Evolutionary conservation across 495 filamentous ascomycete genomes (phyloP), one percentile per base, ranked within the genome.

Genomic region (Talaromyces thailandensis): DNA sequence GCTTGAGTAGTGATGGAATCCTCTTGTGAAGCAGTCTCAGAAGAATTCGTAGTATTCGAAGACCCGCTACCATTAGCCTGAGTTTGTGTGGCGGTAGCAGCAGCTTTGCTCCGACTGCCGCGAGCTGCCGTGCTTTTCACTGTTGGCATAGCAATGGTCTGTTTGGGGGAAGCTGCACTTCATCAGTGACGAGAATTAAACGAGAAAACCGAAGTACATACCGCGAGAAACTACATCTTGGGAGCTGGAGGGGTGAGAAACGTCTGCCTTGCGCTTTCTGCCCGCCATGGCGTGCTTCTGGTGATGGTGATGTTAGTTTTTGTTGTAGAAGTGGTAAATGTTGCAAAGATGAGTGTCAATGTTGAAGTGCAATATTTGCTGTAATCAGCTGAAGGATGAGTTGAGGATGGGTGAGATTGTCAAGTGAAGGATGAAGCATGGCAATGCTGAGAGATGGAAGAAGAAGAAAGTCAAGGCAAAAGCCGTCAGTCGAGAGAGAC

Each of bases 231-330:
- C 59, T 2, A 16, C 43, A 9, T 40, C n/a, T 60, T 24, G 25
- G 18, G 59, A 50, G 45, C 25, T 52, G 18, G 59, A 51, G 43
- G 18, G 52, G 43, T 40, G 24, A 31, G 56, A 32, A 18, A 37
- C 37, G 18, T 48, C 55, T 26, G 55, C 52, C 37, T 58, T 63
- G 11, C 62, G 62, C 55, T 63, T 63, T n/a, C 32, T 58, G n/a
- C 62, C 62, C 21, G 55, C 62, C 62, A 63, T 63, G 23, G 50
- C 51, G 53, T 56, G 59, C 45, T 61, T 61, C 61, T 62, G 23
- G 48, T 26, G 29, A 11, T 26, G 28, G 8, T 6, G 23, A 50
- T 35, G 23, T 56, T 14, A 57, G 50, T 37, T 12, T 45, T 9
- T 18, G 60, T 32, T 62, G 35, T 18, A 29, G 3, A 28, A 26